Evolutionary conservation across 345 rosid species (phyloP).

Genomic region (Clausena lansium): DNA sequence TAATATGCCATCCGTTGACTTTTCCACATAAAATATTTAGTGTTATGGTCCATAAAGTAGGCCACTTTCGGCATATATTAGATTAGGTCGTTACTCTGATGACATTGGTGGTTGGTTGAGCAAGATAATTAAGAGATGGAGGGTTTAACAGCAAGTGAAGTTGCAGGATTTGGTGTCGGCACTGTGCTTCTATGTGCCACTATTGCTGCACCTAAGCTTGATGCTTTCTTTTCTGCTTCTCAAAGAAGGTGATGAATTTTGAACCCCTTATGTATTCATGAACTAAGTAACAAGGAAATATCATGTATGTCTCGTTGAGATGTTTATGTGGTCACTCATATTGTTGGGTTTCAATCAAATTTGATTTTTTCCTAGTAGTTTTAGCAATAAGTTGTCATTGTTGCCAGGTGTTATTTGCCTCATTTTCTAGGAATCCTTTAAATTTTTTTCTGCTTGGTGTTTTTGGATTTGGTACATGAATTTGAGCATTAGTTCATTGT

Average conservation of each 20-base stretch:
- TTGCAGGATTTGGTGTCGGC: constrained; percentile 75
- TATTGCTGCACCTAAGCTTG: constrained; percentile 67
- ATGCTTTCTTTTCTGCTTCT: constrained; percentile 68
- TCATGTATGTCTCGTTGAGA: background rate
- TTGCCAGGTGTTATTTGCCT: background rate
- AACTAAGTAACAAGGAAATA: background rate
- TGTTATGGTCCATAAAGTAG: rapidly evolving
- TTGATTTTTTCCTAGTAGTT: background rate
- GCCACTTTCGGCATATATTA: too few species aligned
- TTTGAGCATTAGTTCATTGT: too few species aligned
- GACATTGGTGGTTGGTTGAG: background rate
- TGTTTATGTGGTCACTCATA: background rate
- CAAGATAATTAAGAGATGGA: constrained; percentile 36
- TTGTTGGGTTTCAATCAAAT: background rate
- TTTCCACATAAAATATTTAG: rapidly evolving
- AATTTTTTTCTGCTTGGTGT: background rate
- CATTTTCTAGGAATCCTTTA: background rate
- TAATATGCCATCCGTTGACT: too few species aligned
- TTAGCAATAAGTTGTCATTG: background rate
- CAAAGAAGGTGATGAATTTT: constrained; percentile 54
- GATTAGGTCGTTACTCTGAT: background rate
- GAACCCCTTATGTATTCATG: background rate
- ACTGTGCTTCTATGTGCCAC: constrained; percentile 59
- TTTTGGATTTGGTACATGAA: background rate
- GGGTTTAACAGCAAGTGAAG: constrained; percentile 60